Evolutionary conservation across 148 eudicot species (phyloP).

Genomic region (Silene latifolia): DNA sequence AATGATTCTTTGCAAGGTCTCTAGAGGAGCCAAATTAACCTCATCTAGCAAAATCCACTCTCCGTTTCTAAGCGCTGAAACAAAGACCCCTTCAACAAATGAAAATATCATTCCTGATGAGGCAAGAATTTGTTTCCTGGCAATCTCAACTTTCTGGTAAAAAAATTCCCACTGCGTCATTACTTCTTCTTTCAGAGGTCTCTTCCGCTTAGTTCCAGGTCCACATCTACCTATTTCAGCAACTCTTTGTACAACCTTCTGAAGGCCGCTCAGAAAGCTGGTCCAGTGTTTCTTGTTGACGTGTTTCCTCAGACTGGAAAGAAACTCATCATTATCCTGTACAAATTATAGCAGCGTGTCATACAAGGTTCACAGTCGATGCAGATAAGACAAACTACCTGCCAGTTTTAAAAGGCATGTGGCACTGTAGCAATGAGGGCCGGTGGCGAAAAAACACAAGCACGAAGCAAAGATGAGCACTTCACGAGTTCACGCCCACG

Average conservation of each 20-base stretch:
- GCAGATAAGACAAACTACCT: neutral
- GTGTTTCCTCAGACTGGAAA: conserved; percentile 37
- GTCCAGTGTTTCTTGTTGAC: conserved; percentile 59
- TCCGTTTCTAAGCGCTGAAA: conserved; percentile 80
- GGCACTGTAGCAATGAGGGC: no score
- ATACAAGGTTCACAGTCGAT: conserved; percentile 12
- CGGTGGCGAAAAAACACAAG: no score
- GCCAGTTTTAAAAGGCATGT: no score
- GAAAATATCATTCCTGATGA: conserved; percentile 90
- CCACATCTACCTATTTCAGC: conserved; percentile 34
- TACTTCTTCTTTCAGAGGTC: conserved; percentile 48
- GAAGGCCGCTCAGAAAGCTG: conserved; percentile 46
- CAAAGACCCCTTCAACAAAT: conserved; percentile 94
- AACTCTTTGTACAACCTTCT: conserved; percentile 40
- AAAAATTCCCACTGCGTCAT: conserved; percentile 52
- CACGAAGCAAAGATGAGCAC: no score
- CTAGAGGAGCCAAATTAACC: conserved; percentile 95
- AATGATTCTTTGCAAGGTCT: conserved; percentile 83
- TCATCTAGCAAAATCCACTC: conserved; percentile 99
- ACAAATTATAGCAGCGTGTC: conserved; percentile 13
- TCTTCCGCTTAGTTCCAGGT: conserved; percentile 61
- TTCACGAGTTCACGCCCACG: no score
- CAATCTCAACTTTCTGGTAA: conserved; percentile 58
- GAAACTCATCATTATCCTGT: conserved; percentile 53
- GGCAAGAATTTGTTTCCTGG: conserved; percentile 49